Evolutionary conservation across 345 rosid genomes (phyloP).

Genomic region (Streptanthus diversifolius): DNA sequence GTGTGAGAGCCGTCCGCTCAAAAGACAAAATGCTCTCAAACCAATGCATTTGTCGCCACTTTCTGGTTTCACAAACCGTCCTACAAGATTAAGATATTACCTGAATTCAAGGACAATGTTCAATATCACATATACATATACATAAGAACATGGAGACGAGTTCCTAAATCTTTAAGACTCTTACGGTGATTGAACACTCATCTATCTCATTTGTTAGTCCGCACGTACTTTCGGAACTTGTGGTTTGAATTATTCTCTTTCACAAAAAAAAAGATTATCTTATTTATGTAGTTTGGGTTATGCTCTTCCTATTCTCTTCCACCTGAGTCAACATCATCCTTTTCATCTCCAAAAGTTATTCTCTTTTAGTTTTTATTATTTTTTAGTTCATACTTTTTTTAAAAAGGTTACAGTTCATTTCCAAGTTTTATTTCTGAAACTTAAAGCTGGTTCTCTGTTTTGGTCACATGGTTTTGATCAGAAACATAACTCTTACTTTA

Average conservation of each 20-base stretch:
- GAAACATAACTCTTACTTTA: slow-evolving; percentile 22
- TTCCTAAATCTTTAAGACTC: slow-evolving; percentile 16
- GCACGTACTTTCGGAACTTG: slow-evolving; percentile 30
- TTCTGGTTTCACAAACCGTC: slow-evolving; percentile 33
- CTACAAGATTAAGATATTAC: slow-evolving; percentile 23
- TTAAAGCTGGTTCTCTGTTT: slow-evolving; percentile 30
- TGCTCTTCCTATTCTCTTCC: slow-evolving; percentile 39
- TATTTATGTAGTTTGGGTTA: slow-evolving; percentile 14
- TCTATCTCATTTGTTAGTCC: slow-evolving; percentile 12
- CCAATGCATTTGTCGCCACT: slow-evolving; percentile 31
- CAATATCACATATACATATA: neutral
- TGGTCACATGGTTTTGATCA: slow-evolving; percentile 31
- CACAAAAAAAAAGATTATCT: slow-evolving; percentile 18
- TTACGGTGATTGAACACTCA: neutral
- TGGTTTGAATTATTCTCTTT: slow-evolving; percentile 35
- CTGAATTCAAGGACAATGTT: slow-evolving; percentile 25
- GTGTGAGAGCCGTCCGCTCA: slow-evolving; percentile 18
- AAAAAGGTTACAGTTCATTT: slow-evolving; percentile 25
- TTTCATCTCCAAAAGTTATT: slow-evolving; percentile 22
- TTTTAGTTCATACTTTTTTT: neutral
- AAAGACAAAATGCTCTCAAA: slow-evolving; percentile 20
- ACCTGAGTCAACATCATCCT: slow-evolving; percentile 35
- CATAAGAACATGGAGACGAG: slow-evolving; percentile 33
- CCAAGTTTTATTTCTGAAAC: slow-evolving; percentile 21
- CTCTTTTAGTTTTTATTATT: neutral